Evolutionary conservation across 768 basidiomycete genomes (phyloP).

Genomic region (Mrakia hoshinonis): DNA sequence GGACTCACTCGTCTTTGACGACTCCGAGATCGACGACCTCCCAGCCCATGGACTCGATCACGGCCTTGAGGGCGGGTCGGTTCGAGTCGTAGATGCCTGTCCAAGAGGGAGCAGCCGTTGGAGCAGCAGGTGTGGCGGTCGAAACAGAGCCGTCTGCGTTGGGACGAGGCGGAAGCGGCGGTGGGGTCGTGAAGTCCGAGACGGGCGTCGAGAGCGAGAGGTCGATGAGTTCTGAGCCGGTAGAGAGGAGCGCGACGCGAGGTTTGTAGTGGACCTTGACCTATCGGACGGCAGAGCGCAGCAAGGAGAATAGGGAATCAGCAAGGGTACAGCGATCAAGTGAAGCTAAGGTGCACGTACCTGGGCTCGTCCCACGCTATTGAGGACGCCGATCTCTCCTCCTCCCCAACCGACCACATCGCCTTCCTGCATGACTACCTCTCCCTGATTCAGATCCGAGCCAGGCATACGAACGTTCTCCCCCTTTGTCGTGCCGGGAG

Average conservation of each 20-base stretch:
- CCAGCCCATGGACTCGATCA: constrained; percentile 64
- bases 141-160: too few species aligned
- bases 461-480: constrained; percentile 70
- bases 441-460: constrained; percentile 62
- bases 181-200: neutral
- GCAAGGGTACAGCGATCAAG: neutral
- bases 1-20: constrained; percentile 58
- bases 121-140: neutral
- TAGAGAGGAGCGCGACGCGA: constrained; percentile 69
- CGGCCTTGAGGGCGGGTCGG: constrained; percentile 64
- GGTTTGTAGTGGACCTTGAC: constrained; percentile 64
- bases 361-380: constrained; percentile 65
- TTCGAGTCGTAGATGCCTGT: constrained; percentile 79
- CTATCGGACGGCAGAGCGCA: constrained; percentile 44
- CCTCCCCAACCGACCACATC: constrained; percentile 57
- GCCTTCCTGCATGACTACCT: constrained; percentile 53
- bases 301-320: neutral
- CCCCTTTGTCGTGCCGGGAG: constrained; percentile 49
- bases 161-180: neutral
- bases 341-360: constrained; percentile 42
- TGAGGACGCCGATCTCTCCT: constrained; percentile 73
- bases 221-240: constrained; percentile 72
- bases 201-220: constrained; percentile 39
- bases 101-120: constrained; percentile 45
- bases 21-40: constrained; percentile 72